Evolutionary conservation across 441 rosid species (phyloP), one percentile per base, ranked within the genome.

Genomic region (Jatropha multifida): DNA sequence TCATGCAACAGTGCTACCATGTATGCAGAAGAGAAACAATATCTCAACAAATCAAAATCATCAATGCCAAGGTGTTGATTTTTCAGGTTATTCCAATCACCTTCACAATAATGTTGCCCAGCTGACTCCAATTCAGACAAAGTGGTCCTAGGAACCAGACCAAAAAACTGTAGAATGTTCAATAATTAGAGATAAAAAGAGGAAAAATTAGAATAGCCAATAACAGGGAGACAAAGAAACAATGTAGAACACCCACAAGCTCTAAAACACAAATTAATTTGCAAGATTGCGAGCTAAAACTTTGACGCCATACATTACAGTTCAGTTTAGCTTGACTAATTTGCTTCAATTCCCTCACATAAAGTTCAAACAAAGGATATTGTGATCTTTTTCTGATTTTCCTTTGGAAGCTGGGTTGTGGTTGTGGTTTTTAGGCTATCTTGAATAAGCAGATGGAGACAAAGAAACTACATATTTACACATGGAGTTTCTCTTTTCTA

Each of bases 21-120:
- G 62, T 88, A 88, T 73, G 90, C 90, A 65, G 94, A 85, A 79
- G 90, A 85, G 86, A 87, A 90, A 68, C 94, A 90, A 79, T 86
- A 88, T 73, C 87, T 85, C 71, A 77, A 52, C 78, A 90, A 75
- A 82, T 81, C 88, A 77, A 81, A 68, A 56, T 84, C 88, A 70
- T 80, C 88, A 65, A 76, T 42, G 27, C 64, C 58, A 20, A 11
- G 58, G 62, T 84, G 82, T 59, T 76, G 74, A 55, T 44, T 73
- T 77, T 68, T 84, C 74, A 84, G 76, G 68, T 69, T 54, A 48
- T 69, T 75, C 89, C 89, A 86, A 63, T 81, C 77, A 76, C 72
- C 76, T 71, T 75, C 85, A 37, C 89, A 86, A 46, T 81, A 84
- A 49, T 76, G 86, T 64, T 74, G 67, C 38, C 85, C 85, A 64